Evolutionary conservation across 306 rosid genomes (phyloP).

Genomic region (Cicer bijugum): DNA sequence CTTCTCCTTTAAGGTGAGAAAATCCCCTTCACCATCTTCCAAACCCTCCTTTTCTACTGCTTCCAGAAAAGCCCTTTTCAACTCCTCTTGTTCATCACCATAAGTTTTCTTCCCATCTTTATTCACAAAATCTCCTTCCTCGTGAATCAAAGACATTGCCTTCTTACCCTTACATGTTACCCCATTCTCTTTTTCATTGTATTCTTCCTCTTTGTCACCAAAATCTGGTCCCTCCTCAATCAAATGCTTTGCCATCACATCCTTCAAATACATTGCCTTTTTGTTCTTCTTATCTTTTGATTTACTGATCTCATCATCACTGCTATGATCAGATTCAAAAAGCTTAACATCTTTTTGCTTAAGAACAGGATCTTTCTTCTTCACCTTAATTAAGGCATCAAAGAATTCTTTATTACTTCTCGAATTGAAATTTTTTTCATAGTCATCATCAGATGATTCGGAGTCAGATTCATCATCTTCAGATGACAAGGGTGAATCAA

Average conservation of each 20-base stretch:
- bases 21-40: conserved; percentile 60
- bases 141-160: conserved; percentile 56
- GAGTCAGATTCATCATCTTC: conserved; percentile 54
- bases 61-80: conserved; percentile 60
- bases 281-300: conserved; percentile 36
- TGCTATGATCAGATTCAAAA: conserved; percentile 58
- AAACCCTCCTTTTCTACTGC: conserved; percentile 56
- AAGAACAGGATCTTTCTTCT: conserved; percentile 67
- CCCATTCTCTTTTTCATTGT: conserved; percentile 26
- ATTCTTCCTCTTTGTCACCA: conserved; percentile 49
- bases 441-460: conserved; percentile 50
- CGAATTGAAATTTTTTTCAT: conserved; percentile 31
- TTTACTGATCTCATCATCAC: conserved; percentile 24
- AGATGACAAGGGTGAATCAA: conserved; percentile 46
- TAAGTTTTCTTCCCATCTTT: conserved; percentile 55
- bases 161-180: conserved; percentile 43
- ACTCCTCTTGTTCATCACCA: conserved; percentile 68
- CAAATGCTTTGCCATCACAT: conserved; percentile 72
- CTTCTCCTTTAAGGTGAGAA: conserved; percentile 56
- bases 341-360: conserved; percentile 63
- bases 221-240: conserved; percentile 74
- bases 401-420: conserved; percentile 58
- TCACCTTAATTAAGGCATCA: conserved; percentile 71
- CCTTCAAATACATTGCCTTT: conserved; percentile 68
- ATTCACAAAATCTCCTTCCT: conserved; percentile 51